Base-by-base conservation (phyloP, 768 basidiomycete genomes). In the Tricholoma hemisulphureum region DNA sequence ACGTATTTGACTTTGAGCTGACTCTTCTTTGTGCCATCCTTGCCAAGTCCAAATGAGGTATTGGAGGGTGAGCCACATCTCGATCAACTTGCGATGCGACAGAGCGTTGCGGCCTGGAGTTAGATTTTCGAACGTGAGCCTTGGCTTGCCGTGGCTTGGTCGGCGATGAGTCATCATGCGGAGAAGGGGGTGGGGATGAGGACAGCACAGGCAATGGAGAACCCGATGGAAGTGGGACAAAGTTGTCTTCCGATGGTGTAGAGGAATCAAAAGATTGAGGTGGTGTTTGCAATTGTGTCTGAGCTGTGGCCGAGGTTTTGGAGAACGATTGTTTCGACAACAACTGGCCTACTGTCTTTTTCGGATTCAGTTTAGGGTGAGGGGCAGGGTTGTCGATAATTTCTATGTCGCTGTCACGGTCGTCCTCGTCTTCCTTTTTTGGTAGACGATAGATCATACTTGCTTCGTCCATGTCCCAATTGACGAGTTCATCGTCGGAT, bases 391-490 rank as follows among this genome's bases (percentile, higher is more conserved):
- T 43, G n/a, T 70, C 69, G n/a, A 72, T 54, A 7, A 72, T 59
- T 67, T 76, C 74, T 52, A 73, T 65, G 24, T 79, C 76, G 43
- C 68, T 72, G 57, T 73, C 71, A 48, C 62, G 68, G 46, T 71
- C 62, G 35, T 58, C 58, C 9, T 55, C 64, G 28, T 58, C 60
- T 32, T 62, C 58, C 23, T 56, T 34, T 51, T 69, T 66, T 32
- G 55, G 53, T 21, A 72, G 55, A 35, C 65, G 63, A 43, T 75
- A 71, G 26, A 82, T 64, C 49, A 68, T 67, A 45, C 71, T 78
- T 11, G 77, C 73, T 60, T 80, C 79, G 55, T 78, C 76, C 35
- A 67, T 64, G 23, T 74, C 67, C 77, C 78, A 80, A 43, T 64
- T 59, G 9, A 65, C 75, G 7, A 81, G 71, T 56, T 72, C 71